These are phyloP conservation scores for Candida boleticola DNA, from an alignment of 805 yeast genomes.

Conservation along the genomic window DNA sequence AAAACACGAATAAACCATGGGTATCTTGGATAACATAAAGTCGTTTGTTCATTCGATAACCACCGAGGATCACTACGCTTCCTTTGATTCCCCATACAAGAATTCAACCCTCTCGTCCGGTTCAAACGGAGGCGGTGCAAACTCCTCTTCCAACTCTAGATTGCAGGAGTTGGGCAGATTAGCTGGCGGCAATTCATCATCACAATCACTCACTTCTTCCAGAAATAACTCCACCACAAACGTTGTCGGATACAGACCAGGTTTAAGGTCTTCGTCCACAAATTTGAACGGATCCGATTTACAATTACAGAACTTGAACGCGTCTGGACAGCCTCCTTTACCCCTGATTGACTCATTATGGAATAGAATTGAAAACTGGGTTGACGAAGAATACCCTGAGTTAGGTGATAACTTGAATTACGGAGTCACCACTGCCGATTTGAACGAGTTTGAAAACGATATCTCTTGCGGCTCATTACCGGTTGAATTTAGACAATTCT, in stretches of 20 bases:
- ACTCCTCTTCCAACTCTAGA: constrained; percentile 24
- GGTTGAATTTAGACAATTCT: constrained; percentile 42
- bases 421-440: constrained; percentile 45
- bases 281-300: constrained; percentile 38
- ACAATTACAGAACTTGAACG: constrained; percentile 44
- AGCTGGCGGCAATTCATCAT: constrained; percentile 23
- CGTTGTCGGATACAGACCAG: constrained; percentile 38
- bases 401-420: constrained; percentile 41
- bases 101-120: constrained; percentile 16
- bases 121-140: constrained; percentile 7
- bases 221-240: constrained; percentile 12
- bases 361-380: constrained; percentile 41
- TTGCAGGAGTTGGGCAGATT: constrained; percentile 33
- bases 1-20: constrained; percentile 29
- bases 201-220: constrained; percentile 24
- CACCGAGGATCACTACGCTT: constrained; percentile 59
- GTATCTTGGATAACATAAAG: constrained; percentile 36
- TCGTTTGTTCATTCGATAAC: constrained; percentile 49
- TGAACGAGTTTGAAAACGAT: constrained; percentile 46
- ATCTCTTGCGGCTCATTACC: constrained; percentile 44
- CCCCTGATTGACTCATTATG: constrained; percentile 45
- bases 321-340: constrained; percentile 49
- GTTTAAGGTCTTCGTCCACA: constrained; percentile 42
- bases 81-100: constrained; percentile 41
- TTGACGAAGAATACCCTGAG: constrained; percentile 47